These are phyloP conservation scores for Neoscytalidium dimidiatum DNA, from an alignment of 2,329 filamentous ascomycete genomes.

Conservation along the genomic window DNA sequence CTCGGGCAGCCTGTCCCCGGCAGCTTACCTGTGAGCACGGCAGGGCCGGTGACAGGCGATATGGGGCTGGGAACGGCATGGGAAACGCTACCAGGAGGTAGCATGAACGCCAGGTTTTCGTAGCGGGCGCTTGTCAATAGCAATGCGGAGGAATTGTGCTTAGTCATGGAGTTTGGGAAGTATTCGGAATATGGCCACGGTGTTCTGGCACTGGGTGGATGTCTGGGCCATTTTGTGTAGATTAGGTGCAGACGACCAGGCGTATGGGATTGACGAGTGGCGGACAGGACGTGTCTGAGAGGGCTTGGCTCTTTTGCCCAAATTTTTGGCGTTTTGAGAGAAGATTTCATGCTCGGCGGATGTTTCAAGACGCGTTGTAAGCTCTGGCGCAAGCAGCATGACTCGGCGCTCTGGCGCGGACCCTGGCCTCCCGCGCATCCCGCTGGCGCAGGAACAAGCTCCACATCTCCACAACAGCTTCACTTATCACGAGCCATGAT, in stretches of 20 bases:
- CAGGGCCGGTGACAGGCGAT: conserved; percentile 7
- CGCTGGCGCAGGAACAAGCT: conserved; percentile 3
- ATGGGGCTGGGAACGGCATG: conserved; percentile 20
- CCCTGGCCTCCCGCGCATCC: neutral
- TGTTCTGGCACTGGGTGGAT: no score
- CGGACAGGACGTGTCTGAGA: neutral
- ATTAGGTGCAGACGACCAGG: neutral
- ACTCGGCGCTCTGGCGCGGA: neutral
- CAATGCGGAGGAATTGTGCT: neutral
- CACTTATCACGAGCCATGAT: neutral
- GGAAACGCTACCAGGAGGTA: conserved; percentile 25
- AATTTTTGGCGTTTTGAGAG: neutral
- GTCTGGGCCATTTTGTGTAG: neutral
- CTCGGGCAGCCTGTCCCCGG: neutral
- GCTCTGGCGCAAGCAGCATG: neutral
- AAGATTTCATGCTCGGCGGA: neutral
- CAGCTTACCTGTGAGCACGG: neutral
- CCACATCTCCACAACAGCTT: conserved; percentile 8
- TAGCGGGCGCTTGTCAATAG: neutral
- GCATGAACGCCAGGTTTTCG: conserved; percentile 23
- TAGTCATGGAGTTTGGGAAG: neutral
- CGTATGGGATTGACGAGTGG: neutral
- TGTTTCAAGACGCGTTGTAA: neutral
- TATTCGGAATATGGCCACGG: neutral
- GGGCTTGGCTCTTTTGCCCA: neutral